Evolutionary conservation across 23 red algal genomes (phyloP).

Genomic region (Gracilaria caudata): DNA sequence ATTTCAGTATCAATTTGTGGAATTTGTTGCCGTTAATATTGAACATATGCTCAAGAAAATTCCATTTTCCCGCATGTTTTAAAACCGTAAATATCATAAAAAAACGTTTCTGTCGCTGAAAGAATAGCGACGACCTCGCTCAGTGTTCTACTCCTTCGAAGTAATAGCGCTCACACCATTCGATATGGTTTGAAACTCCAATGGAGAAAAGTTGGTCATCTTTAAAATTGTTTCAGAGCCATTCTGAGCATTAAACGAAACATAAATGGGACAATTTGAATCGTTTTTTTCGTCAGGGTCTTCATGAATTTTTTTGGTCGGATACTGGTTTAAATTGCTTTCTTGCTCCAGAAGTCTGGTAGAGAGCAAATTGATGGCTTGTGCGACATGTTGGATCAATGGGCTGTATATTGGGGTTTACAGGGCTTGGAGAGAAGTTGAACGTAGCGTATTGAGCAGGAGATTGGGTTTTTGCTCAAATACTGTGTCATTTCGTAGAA

Average conservation of each 20-base stretch:
- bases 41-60: conserved; percentile 1
- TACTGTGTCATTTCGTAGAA: too few relatives aligned
- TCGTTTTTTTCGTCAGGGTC: conserved; percentile 5
- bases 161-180: not conserved
- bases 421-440: too few relatives aligned
- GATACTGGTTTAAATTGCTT: not conserved
- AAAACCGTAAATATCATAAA: conserved; percentile 23
- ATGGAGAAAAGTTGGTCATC: conserved; percentile 1
- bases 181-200: not conserved
- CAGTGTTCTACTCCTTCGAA: not conserved
- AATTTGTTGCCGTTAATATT: not conserved
- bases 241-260: not conserved
- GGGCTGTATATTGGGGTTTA: too few relatives aligned
- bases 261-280: conserved; percentile 10
- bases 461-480: too few relatives aligned
- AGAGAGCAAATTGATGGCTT: not conserved
- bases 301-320: not conserved
- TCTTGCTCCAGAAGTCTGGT: not conserved
- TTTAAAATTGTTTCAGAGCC: not conserved
- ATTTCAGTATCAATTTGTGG: not conserved
- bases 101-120: not conserved
- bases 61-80: conserved; percentile 19
- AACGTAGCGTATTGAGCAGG: too few relatives aligned
- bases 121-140: not conserved
- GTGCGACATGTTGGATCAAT: too few relatives aligned